phyloP scores from a whole-genome alignment of 1,284 basidiomycete species.

The Leccinum griseonigrum region DNA sequence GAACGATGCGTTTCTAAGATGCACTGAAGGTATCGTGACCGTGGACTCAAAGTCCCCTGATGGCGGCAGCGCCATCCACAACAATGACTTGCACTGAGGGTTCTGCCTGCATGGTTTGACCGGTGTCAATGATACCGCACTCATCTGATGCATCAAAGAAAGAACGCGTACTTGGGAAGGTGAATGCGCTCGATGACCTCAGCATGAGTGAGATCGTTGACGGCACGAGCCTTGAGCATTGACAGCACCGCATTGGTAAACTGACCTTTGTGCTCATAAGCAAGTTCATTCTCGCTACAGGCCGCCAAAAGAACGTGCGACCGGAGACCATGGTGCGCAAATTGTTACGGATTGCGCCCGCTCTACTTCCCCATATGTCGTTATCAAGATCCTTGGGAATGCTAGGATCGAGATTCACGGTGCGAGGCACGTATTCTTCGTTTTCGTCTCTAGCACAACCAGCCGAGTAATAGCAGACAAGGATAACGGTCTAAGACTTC shows the following conservation, averaged over 20 bases:
- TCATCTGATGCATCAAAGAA: too few species aligned
- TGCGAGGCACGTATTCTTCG: constrained; percentile 38
- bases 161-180: constrained; percentile 9
- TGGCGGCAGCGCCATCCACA: constrained; percentile 1
- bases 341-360: constrained; percentile 32
- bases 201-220: constrained; percentile 16
- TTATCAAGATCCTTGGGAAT: constrained; percentile 47
- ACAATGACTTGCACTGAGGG: constrained; percentile 14
- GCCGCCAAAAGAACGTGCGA: constrained; percentile 54
- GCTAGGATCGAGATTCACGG: constrained; percentile 44
- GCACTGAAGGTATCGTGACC: background rate
- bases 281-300: constrained; percentile 43
- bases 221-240: constrained; percentile 1
- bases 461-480: constrained; percentile 57
- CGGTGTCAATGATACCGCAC: background rate
- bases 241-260: constrained; percentile 19
- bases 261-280: constrained; percentile 16
- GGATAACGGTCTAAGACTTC: constrained; percentile 41
- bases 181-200: constrained; percentile 9
- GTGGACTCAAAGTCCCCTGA: constrained; percentile 19
- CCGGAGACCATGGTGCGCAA: constrained; percentile 37
- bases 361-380: constrained; percentile 44
- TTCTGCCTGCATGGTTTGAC: constrained; percentile 8
- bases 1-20: background rate
- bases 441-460: constrained; percentile 37